Evolutionary conservation across 208 protist genomes (phyloP), one percentile per base, ranked within the genome.

Genomic region (Trypanosoma melophagium): DNA sequence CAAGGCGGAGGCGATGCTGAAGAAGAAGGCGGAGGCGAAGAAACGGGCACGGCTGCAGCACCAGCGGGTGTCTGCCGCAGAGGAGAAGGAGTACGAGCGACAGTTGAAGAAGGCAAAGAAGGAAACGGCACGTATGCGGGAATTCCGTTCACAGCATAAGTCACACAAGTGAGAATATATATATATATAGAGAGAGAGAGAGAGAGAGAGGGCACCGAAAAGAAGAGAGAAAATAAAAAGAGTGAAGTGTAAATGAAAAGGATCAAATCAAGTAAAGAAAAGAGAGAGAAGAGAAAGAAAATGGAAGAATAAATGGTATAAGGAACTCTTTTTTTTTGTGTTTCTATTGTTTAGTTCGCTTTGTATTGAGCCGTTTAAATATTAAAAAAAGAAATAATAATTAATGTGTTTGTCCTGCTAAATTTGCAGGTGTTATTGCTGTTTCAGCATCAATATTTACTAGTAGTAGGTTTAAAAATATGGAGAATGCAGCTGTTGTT

Each of bases 101-200:
- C 78, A 81, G 0, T 80, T 96, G 41, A 96, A 96, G 83, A 90
- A 87, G 72, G 84, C 90, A 19, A 97, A 97, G 89, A 97, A 97
- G 81, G 90, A 97, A 40, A 96, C 89, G 19, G 84, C 93, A 3
- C 92, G 89, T 49, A 76, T 76, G 40, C 68, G 69, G 16, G 93
- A 97, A 65, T 97, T 97, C 85, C 87, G 87, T 63, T 87, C 84
- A 16, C 89, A 94, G 69, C 87, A 93, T 62, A 97, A 96, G 80
- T 78, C 76, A 2, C 89, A 87, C 47, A 91, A 89, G 57, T 80
- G n/a, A 65, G 42, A 31, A 71, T 49, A 24, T 12, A 47, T 10
- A 40, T 5, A 31, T 31, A 42, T 40, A 53, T 53, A 21, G 38
- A 60, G 12, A 22, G 21, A 60, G 19, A 65, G 55, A 58, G 66